These are phyloP conservation scores for Microdochium bolleyi DNA, from an alignment of 2,329 filamentous ascomycete species.

Conservation along the genomic window DNA sequence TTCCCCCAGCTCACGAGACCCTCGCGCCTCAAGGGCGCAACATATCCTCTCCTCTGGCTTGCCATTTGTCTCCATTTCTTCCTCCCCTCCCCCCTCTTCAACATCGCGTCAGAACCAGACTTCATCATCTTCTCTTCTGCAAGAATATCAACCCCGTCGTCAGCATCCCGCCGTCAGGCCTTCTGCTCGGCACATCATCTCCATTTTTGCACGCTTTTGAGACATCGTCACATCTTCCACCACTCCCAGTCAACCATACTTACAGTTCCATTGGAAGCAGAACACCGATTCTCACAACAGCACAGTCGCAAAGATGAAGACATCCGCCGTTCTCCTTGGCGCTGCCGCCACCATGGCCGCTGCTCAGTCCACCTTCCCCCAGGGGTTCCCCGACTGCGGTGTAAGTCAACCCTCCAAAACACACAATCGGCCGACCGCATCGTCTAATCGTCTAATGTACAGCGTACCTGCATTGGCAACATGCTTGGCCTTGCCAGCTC, in stretches of 20 bases:
- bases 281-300: background rate
- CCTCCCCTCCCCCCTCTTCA: background rate
- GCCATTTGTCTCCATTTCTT: background rate
- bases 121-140: background rate
- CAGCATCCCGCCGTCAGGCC: background rate
- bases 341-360: constrained; percentile 29
- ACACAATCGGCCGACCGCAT: background rate
- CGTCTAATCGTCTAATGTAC: constrained; percentile 7
- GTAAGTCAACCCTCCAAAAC: constrained; percentile 30
- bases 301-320: constrained; percentile 39
- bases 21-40: background rate
- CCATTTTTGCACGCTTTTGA: constrained; percentile 5
- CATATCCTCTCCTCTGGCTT: background rate
- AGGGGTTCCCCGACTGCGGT: constrained; percentile 39
- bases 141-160: background rate
- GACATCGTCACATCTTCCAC: constrained; percentile 20
- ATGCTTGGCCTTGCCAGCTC: constrained; percentile 37
- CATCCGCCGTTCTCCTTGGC: constrained; percentile 31
- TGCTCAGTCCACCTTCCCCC: constrained; percentile 29
- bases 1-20: background rate
- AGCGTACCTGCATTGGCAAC: constrained; percentile 41
- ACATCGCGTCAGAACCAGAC: background rate
- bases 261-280: constrained; percentile 7
- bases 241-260: constrained; percentile 18
- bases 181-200: background rate